phyloP scores from a whole-genome alignment of 1,284 basidiomycete species.

The Malassezia nana region DNA sequence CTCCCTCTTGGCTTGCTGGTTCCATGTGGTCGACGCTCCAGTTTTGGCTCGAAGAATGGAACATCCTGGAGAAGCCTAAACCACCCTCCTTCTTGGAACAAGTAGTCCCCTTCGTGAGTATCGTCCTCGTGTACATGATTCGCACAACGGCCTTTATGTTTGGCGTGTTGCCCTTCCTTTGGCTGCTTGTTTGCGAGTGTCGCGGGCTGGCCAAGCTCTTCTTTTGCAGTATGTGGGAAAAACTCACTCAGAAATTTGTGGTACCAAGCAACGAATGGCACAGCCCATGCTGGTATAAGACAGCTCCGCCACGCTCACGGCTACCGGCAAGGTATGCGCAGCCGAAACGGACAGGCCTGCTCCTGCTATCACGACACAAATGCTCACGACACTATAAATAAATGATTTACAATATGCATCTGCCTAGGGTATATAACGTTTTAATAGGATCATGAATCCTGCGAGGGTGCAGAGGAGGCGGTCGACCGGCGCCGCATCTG shows the following conservation, averaged over 20 bases:
- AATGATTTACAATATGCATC: background rate
- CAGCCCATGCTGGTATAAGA: background rate
- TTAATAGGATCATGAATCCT: background rate
- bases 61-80: background rate
- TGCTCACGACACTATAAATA: background rate
- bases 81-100: background rate
- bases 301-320: background rate
- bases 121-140: background rate
- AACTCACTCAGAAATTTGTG: background rate
- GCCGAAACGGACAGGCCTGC: background rate
- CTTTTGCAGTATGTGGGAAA: background rate
- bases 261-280: background rate
- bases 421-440: background rate
- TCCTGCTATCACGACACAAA: background rate
- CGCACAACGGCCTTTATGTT: background rate
- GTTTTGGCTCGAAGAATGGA: background rate
- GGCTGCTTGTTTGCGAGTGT: background rate
- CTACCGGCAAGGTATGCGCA: background rate
- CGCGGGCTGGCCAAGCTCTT: background rate
- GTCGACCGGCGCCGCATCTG: background rate
- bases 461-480: background rate
- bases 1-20: background rate
- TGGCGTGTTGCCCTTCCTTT: constrained; percentile 1
- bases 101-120: background rate
- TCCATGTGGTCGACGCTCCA: background rate